Evolutionary conservation across 352 stramenopile species (phyloP).

Genomic region (Pythium aquatile): DNA sequence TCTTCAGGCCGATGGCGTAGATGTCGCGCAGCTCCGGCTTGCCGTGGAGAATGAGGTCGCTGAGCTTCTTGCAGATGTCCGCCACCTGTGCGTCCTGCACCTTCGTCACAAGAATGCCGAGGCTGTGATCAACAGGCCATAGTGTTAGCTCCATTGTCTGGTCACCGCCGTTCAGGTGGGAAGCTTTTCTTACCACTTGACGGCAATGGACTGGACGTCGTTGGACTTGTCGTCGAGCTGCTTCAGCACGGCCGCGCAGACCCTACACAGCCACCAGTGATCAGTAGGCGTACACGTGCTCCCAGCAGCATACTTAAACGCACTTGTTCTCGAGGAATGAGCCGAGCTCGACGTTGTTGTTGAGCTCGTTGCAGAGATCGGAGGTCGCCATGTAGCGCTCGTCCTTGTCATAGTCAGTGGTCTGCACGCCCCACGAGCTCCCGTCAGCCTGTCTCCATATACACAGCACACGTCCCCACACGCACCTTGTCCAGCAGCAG

Average conservation of each 20-base stretch:
- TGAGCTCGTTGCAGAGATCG: slow-evolving; percentile 96
- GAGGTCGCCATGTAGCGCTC: slow-evolving; percentile 99
- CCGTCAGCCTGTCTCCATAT: not conserved
- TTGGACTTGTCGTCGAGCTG: slow-evolving; percentile 98
- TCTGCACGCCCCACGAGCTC: slow-evolving; percentile 31
- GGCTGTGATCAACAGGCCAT: slow-evolving; percentile 26
- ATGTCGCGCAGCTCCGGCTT: slow-evolving; percentile 98
- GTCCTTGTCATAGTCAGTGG: slow-evolving; percentile 94
- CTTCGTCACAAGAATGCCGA: slow-evolving; percentile 96
- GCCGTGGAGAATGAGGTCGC: slow-evolving; percentile 94
- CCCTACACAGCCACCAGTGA: slow-evolving; percentile 38
- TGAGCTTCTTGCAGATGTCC: slow-evolving; percentile 97
- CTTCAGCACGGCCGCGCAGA: slow-evolving; percentile 95
- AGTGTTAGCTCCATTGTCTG: not conserved
- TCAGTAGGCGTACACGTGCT: not conserved
- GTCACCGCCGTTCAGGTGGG: not conserved
- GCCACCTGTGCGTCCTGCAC: slow-evolving; percentile 94
- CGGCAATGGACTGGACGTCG: slow-evolving; percentile 96
- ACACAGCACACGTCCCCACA: not conserved
- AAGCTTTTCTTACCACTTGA: slow-evolving; percentile 64
- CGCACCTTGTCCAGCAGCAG: slow-evolving; percentile 79
- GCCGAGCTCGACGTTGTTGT: slow-evolving; percentile 91
- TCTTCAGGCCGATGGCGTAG: slow-evolving; percentile 99
- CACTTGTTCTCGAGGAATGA: slow-evolving; percentile 83
- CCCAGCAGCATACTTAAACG: slow-evolving; percentile 15